phyloP scores from a whole-genome alignment of 768 basidiomycete genomes.

The Termitomyces heimii region DNA sequence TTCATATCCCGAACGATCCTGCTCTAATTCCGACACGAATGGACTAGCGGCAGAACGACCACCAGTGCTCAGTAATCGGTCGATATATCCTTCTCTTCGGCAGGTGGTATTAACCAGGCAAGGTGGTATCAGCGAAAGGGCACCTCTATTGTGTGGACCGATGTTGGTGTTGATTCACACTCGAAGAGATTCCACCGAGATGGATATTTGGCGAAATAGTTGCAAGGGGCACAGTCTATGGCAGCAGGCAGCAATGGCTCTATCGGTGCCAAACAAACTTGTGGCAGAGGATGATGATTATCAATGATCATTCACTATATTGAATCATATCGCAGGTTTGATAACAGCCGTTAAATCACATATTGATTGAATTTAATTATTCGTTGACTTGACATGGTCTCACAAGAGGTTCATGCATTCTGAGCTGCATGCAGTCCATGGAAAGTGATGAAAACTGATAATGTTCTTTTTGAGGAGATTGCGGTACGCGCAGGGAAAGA shows the following conservation, averaged over 20 bases:
- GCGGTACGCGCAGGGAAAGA: too few species aligned
- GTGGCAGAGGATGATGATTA: background rate
- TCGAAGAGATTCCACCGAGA: constrained; percentile 23
- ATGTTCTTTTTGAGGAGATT: too few species aligned
- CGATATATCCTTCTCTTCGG: constrained; percentile 21
- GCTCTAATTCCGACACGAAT: constrained; percentile 2
- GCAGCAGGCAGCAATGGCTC: constrained; percentile 16
- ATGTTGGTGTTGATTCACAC: constrained; percentile 21
- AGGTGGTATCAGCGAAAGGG: constrained; percentile 15
- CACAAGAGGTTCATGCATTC: too few species aligned
- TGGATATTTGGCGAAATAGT: constrained; percentile 31
- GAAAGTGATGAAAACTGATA: too few species aligned
- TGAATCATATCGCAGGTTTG: background rate
- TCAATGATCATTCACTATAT: too few species aligned
- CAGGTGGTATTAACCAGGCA: constrained; percentile 24
- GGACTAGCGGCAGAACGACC: constrained; percentile 11
- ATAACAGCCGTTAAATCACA: too few species aligned
- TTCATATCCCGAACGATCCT: constrained; percentile 18
- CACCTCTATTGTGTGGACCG: constrained; percentile 16
- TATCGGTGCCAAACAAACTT: constrained; percentile 10
- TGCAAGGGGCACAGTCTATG: constrained; percentile 25
- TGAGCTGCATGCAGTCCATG: too few species aligned
- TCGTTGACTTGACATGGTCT: too few species aligned
- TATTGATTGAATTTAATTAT: too few species aligned
- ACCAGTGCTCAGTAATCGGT: constrained; percentile 15